phyloP scores from a whole-genome alignment of 441 rosid genomes.

The Erodium chrysanthum region DNA sequence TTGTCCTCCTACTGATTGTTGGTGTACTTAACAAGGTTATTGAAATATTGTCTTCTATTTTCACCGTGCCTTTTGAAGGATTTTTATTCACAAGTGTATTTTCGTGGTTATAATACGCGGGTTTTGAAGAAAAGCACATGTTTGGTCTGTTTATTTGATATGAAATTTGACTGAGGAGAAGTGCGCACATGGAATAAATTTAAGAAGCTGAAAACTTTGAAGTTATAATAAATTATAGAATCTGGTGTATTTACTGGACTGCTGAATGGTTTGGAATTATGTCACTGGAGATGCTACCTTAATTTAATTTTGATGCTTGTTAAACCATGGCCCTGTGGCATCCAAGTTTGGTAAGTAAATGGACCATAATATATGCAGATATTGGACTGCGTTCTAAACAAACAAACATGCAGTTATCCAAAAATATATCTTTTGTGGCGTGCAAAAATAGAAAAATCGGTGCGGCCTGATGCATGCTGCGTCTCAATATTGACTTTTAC shows the following conservation, averaged over 20 bases:
- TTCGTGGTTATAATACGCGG: too few species aligned
- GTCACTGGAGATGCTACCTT: neutral
- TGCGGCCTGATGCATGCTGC: conserved; percentile 1
- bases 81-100: too few species aligned
- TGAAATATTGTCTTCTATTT: too few species aligned
- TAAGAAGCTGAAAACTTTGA: neutral
- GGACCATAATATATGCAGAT: neutral
- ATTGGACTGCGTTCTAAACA: neutral
- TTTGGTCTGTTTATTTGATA: too few species aligned
- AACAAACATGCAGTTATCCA: neutral
- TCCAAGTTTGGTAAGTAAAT: neutral
- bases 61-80: too few species aligned
- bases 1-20: neutral
- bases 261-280: neutral
- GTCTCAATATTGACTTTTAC: conserved; percentile 13
- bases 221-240: neutral
- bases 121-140: too few species aligned
- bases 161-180: too few species aligned
- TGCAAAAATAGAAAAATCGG: neutral
- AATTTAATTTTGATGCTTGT: neutral
- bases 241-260: neutral
- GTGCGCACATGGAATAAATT: too few species aligned
- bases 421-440: neutral
- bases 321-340: neutral
- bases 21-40: neutral